Evolutionary conservation across 2,329 filamentous ascomycete genomes (phyloP), one percentile per base, ranked within the genome.

Genomic region (Aspergillus candidus): DNA sequence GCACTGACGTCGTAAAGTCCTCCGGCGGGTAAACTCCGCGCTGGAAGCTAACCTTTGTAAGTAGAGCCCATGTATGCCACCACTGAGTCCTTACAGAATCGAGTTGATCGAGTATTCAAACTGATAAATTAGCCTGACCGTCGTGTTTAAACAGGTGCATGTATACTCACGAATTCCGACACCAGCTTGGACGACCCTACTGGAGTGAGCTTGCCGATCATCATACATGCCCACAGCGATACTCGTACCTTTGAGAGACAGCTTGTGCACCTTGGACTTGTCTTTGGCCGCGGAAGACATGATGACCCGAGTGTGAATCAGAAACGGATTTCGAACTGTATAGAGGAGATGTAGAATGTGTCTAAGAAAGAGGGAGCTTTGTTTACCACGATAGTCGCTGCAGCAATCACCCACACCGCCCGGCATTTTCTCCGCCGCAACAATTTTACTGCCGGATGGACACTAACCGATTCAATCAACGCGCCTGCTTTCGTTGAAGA

Each of bases 31-130:
- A 84, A 6, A 84, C 80, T 35, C 79, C 80, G 60, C 80, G 80
- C 69, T 97, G 91, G 70, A 95, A 96, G 41, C 87, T 91, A 43
- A 37, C 22, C 14, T 45, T 33, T 47, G 53, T 49, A 59, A 35
- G 59, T 58, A 49, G 12, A 51, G 47, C 37, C 15, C 34, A 31
- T 27, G 29, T 34, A 11, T n/a, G 22, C 12, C 30, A 15, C 10
- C 15, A 14, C 15, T 2, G 6, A 12, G 4, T 14, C 58, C 80
- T 59, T 77, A 93, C 82, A 98, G 76, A 47, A 98, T 97, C 0
- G 90, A 94, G 62, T 98, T 93, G 63, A 97, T 96, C 1, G 88
- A 96, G 69, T 95, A 98, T 75, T 98, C 89, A 63, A 98, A 98
- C 68, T 70, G 35, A 80, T 6, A 29, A 29, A 31, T 41, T n/a